Base-by-base conservation (phyloP, 306 rosid genomes). In the Vigna trinervia region DNA sequence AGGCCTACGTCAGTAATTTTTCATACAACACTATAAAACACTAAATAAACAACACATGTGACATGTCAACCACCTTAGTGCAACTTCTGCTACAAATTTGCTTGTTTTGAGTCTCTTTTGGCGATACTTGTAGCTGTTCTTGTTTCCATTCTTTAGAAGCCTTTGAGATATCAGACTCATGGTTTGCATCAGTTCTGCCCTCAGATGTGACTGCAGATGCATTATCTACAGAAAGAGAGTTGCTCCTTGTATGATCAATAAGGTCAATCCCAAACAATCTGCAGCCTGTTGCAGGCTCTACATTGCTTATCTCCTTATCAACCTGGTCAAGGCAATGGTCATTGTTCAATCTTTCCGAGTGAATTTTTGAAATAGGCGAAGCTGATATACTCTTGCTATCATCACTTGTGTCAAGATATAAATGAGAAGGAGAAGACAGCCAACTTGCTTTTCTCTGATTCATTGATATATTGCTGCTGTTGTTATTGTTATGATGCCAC, bases 241-340 rank as follows among this genome's bases (percentile, higher is more conserved):
- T 68, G 57, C 79, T 76, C 22, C 73, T 69, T 4, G 84, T 70
- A 81, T 82, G 85, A 84, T 62, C 84, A 47, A 81, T 77, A 77
- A 95, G 86, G 15, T 95, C 92, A 43, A 92, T 73, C 48, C 99
- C 97, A 23, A 95, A 95, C 73, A 94, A 79, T 28, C 90, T 86
- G 78, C 78, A 89, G 75, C 95, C 81, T 36, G 90, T 54, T 77
- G 86, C 69, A 20, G 71, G 73, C 80, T 95, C 97, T 6, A 71
- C 65, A 88, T 92, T 90, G 83, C 78, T 68, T 39, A 3, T 89
- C 81, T 74, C 91, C 76, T 85, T 89, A 38, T 85, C 93, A 66
- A 73, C 85, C 64, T 79, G 85, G 78, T 90, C 93, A 47, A 26
- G 72, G 61, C 66, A 59, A 9, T 67, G 75, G 62, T 86, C 96